Percentiles rank a stretch among this genome's conserved stretches.
Conservation (phyloP, 352 stramenopile genomes). For the Pythium oligandrum region DNA sequence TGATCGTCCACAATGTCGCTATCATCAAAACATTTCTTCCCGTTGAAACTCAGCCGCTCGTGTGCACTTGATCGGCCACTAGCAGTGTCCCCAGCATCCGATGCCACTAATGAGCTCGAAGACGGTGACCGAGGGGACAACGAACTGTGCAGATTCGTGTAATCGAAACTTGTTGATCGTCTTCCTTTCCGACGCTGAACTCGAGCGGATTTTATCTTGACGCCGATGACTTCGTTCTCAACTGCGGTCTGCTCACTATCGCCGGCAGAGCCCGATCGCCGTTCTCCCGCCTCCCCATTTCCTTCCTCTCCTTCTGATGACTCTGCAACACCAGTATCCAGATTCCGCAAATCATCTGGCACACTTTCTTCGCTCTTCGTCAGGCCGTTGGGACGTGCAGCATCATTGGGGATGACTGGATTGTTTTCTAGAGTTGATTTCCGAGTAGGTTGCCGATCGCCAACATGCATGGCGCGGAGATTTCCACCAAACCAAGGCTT, state of each 20-base stretch:
- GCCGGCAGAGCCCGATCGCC: no score
- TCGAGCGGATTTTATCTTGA: slow-evolving; percentile 47
- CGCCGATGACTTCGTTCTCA: slow-evolving; percentile 3
- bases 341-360: not conserved
- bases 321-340: slow-evolving; percentile 1
- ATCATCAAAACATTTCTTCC: slow-evolving; percentile 72
- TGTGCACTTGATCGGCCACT: slow-evolving; percentile 11
- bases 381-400: not conserved
- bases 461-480: slow-evolving; percentile 65
- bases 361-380: slow-evolving; percentile 4
- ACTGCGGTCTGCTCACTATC: no score
- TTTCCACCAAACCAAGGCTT: slow-evolving; percentile 66
- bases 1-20: slow-evolving; percentile 70
- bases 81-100: slow-evolving; percentile 14
- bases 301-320: slow-evolving; percentile 2
- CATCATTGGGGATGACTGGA: no score
- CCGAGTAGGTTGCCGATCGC: slow-evolving; percentile 49
- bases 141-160: slow-evolving; percentile 36
- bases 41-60: slow-evolving; percentile 23
- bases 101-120: slow-evolving; percentile 8
- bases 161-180: slow-evolving; percentile 72
- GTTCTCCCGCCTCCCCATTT: not conserved
- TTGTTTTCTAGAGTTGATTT: slow-evolving; percentile 5
- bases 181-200: no score
- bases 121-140: slow-evolving; percentile 14